Percentiles rank a stretch among this genome's conserved stretches.
These are phyloP conservation scores for Acacia crassicarpa DNA, from an alignment of 306 rosid species.

Conservation along the genomic window DNA sequence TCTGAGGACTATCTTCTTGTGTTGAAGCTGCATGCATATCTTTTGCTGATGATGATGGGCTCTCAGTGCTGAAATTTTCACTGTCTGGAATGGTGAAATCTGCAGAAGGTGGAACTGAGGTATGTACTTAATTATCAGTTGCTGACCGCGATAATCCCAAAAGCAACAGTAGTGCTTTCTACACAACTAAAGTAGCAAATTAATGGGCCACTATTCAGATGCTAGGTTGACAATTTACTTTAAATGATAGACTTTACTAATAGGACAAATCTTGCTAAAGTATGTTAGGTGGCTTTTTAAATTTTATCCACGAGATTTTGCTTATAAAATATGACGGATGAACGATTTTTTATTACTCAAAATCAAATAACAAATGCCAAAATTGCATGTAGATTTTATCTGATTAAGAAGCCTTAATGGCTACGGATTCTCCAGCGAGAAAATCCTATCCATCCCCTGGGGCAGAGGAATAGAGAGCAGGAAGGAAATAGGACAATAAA, in stretches of 20 bases:
- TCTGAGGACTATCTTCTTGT: conserved; percentile 23
- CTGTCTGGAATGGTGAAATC: conserved; percentile 28
- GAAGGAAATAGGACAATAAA: background rate
- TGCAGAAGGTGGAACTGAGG: background rate
- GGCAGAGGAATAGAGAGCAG: background rate
- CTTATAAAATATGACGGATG: background rate
- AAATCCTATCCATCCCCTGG: background rate
- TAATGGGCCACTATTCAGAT: background rate
- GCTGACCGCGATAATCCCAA: background rate
- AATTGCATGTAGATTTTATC: background rate
- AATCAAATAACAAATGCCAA: background rate
- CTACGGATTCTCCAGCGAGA: background rate
- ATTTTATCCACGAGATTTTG: background rate
- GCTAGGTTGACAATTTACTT: conserved; percentile 32
- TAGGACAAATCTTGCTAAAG: background rate
- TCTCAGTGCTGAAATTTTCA: conserved; percentile 28
- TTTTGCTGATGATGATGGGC: conserved; percentile 36
- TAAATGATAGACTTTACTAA: background rate
- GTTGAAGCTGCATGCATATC: conserved; percentile 23
- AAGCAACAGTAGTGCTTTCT: background rate
- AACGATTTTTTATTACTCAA: background rate
- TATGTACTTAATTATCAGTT: background rate
- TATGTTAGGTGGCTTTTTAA: background rate
- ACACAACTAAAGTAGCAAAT: conserved; percentile 10
- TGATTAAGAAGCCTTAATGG: background rate